Evolutionary conservation across 208 protist species (phyloP).

Genomic region (Trypanosoma grayi): DNA sequence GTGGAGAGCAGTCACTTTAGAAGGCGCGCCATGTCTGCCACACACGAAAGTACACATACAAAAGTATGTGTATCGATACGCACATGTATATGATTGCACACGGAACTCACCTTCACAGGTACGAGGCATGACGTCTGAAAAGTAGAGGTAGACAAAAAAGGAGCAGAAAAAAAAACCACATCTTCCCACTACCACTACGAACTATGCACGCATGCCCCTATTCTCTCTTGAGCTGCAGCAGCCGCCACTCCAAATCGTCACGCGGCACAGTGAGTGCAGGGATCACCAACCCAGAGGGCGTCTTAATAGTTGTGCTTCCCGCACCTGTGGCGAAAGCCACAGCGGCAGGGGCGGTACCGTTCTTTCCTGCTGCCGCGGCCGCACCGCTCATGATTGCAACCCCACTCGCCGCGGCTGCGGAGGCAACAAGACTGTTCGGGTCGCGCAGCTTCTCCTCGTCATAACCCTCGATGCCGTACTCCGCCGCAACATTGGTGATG

Average conservation of each 20-base stretch:
- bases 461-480: slow-evolving; percentile 77
- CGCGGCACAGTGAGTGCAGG: slow-evolving; percentile 46
- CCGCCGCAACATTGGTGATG: slow-evolving; percentile 70
- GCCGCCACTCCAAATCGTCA: slow-evolving; percentile 63
- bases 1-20: too few species aligned
- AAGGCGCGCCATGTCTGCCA: too few species aligned
- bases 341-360: not conserved
- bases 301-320: slow-evolving; percentile 30
- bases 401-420: slow-evolving; percentile 43
- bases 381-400: slow-evolving; percentile 11
- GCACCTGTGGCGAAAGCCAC: slow-evolving; percentile 13
- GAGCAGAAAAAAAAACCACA: not conserved
- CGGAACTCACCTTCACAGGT: too few species aligned
- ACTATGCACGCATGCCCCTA: not conserved
- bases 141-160: slow-evolving; percentile 3
- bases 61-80: too few species aligned
- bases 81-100: too few species aligned
- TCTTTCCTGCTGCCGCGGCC: slow-evolving; percentile 2
- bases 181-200: not conserved
- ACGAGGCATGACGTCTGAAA: too few species aligned
- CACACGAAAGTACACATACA: too few species aligned
- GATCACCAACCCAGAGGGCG: slow-evolving; percentile 63
- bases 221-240: slow-evolving; percentile 61
- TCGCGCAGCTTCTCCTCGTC: slow-evolving; percentile 68
- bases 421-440: slow-evolving; percentile 58